Evolutionary conservation across 352 stramenopile genomes (phyloP).

Genomic region (Pseudoperonospora humuli): DNA sequence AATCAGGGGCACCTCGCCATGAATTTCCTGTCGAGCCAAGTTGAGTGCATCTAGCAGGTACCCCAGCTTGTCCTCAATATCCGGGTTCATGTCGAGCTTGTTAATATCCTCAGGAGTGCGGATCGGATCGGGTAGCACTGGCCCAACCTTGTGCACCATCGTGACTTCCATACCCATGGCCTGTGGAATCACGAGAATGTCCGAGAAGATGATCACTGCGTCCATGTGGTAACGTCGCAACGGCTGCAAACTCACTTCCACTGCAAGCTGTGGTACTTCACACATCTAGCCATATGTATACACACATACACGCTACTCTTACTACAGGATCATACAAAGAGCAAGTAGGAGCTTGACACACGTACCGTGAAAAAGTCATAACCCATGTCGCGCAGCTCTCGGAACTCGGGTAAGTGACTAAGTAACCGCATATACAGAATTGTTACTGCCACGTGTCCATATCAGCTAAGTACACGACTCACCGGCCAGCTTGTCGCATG

Average conservation of each 20-base stretch:
- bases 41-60: conserved; percentile 95
- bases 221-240: conserved; percentile 91
- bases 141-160: conserved; percentile 93
- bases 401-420: conserved; percentile 85
- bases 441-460: not conserved
- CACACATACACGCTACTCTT: not conserved
- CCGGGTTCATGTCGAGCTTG: conserved; percentile 81
- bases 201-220: conserved; percentile 97
- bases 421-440: not conserved
- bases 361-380: conserved; percentile 87
- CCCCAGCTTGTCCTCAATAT: conserved; percentile 90
- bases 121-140: conserved; percentile 67
- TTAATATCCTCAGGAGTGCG: conserved; percentile 84
- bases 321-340: not conserved
- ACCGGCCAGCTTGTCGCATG: conserved; percentile 95
- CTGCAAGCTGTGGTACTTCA: conserved; percentile 73
- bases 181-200: conserved; percentile 98
- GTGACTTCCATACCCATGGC: conserved; percentile 94
- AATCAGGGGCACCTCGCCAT: conserved; percentile 93
- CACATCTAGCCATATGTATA: conserved; percentile 51
- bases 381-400: conserved; percentile 66
- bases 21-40: conserved; percentile 87
- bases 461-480: conserved; percentile 6
- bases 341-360: no score
- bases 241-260: conserved; percentile 97